Base-by-base conservation (phyloP, 768 basidiomycete genomes). In the Tulasnella sp. region DNA sequence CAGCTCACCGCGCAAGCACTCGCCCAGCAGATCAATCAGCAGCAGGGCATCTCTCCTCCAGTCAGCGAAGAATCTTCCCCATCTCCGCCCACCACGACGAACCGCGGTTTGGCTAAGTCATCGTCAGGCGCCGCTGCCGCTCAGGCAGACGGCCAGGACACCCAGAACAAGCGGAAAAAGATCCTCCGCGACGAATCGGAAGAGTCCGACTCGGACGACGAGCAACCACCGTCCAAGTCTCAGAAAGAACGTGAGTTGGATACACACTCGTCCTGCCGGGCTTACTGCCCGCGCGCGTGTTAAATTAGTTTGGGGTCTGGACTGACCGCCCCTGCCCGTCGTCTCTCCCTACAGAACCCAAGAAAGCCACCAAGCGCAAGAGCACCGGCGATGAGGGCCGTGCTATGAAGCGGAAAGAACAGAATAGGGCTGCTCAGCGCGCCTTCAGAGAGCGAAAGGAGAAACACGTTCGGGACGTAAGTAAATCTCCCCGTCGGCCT, bases 361-460 rank as follows among this genome's bases (percentile, higher is more conserved):
- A 76, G 79, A 84, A 83, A 76, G 80, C 80, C 83, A 19, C 75
- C 44, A 71, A 52, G 40, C 27, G 42, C 58, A 38, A n/a, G 39
- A 58, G 71, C 39, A 24, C 42, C 77, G 58, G 94, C 86, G 94
- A 96, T 82, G 94, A 95, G 83, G 85, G 88, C 6, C 90, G 94
- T 34, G 85, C 95, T 6, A 81, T 94, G 81, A 97, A 97, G 84
- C 92, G 97, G 81, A 99, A 99, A 86, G 94, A 98, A 83, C 97
- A 99, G 86, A 99, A 99, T 83, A 89, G 97, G 78, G 96, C 96
- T 3, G 97, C 97, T 9, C 98, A 99, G 85, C 92, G 97, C 76
- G 97, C 97, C 1, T 99, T 99, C 88, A 88, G 97, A 78, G 98
- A 99, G 85, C 90, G 97, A 81, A 97, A 98, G 86, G 97, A 99